phyloP scores from a whole-genome alignment of 108 stramenopile species.

The Parietichytrium sp. region DNA sequence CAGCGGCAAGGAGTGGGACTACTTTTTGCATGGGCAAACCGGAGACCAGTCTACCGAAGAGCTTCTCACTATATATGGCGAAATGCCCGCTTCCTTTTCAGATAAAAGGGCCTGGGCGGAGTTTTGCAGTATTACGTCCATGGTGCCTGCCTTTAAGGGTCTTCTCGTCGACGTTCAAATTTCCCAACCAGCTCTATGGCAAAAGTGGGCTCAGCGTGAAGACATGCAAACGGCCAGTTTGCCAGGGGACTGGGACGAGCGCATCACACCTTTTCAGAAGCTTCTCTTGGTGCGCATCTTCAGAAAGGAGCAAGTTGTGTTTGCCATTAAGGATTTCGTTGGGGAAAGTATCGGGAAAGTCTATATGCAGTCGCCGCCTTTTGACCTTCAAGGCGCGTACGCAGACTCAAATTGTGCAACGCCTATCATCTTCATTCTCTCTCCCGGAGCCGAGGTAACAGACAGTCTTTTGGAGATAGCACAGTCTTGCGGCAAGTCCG shows the following conservation, averaged over 20 bases:
- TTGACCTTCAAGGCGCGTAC: constrained; percentile 52
- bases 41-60: neutral
- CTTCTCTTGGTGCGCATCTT: constrained; percentile 54
- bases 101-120: constrained; percentile 47
- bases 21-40: constrained; percentile 6
- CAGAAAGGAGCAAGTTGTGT: constrained; percentile 55
- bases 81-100: neutral
- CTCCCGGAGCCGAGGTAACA: constrained; percentile 61
- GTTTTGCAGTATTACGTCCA: neutral
- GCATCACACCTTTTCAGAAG: constrained; percentile 49
- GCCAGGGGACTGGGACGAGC: constrained; percentile 46
- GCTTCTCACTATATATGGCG: neutral
- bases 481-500: constrained; percentile 47
- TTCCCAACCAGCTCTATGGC: neutral
- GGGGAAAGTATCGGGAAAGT: neutral
- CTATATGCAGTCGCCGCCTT: constrained; percentile 48
- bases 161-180: neutral
- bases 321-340: constrained; percentile 51
- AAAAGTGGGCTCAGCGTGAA: neutral
- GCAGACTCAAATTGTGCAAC: constrained; percentile 38
- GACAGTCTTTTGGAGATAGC: constrained; percentile 58
- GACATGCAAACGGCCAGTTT: constrained; percentile 47
- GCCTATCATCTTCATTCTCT: constrained; percentile 53
- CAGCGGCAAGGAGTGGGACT: constrained; percentile 53
- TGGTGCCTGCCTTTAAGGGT: constrained; percentile 41